Evolutionary conservation across 192 early-diverging fungal species (phyloP).

Genomic region (Coemansia sp.): DNA sequence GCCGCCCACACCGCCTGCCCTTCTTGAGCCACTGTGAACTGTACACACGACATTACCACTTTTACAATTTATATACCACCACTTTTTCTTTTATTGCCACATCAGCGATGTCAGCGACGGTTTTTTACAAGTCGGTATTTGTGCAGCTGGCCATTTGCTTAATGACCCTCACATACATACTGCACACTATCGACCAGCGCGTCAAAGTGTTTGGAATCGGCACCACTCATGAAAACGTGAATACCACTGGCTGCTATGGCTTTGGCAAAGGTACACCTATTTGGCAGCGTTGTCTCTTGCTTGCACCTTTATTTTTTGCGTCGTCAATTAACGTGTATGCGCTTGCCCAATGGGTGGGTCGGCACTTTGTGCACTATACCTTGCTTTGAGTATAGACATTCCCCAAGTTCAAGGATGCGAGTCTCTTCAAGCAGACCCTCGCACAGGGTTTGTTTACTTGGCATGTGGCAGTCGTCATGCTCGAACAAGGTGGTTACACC

Average conservation of each 20-base stretch:
- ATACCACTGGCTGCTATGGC: slow-evolving; percentile 33
- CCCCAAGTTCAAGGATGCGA: slow-evolving; percentile 56
- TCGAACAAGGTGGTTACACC: slow-evolving; percentile 53
- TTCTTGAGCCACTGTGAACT: background rate
- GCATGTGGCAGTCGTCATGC: slow-evolving; percentile 54
- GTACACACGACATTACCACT: background rate
- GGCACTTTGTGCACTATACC: slow-evolving; percentile 1
- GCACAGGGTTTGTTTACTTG: slow-evolving; percentile 55
- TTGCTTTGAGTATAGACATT: slow-evolving; percentile 17
- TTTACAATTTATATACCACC: background rate
- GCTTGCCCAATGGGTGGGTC: background rate
- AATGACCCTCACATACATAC: slow-evolving; percentile 18
- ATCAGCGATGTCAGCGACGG: slow-evolving; percentile 1
- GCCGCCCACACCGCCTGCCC: background rate
- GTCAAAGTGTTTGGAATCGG: slow-evolving; percentile 40
- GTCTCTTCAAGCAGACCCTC: slow-evolving; percentile 56
- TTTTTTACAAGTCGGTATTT: slow-evolving; percentile 23
- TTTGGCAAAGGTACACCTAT: slow-evolving; percentile 45
- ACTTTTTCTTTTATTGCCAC: background rate
- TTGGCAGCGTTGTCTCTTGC: background rate
- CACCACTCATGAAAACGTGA: slow-evolving; percentile 18
- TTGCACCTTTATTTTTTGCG: background rate
- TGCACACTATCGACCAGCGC: slow-evolving; percentile 14
- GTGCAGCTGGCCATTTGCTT: slow-evolving; percentile 23
- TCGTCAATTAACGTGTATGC: background rate